Conservation (phyloP, 169 alveolate species). For the Plasmodium knowlesi region DNA sequence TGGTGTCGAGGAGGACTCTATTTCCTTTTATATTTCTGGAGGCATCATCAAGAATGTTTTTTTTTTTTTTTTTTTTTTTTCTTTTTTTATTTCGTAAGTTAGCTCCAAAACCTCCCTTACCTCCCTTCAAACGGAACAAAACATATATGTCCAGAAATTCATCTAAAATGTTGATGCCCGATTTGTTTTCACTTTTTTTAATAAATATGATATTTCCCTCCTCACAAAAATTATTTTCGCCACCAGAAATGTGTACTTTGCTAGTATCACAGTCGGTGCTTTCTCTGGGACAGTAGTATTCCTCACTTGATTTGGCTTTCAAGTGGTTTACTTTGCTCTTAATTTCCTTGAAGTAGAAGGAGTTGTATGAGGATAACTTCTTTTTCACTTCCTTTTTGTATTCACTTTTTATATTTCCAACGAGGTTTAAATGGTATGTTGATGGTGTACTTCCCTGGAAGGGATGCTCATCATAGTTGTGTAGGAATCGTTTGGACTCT, state of each 20-base stretch:
- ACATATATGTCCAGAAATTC: slow-evolving; percentile 56
- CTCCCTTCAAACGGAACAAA: slow-evolving; percentile 49
- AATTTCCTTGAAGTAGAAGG: slow-evolving; percentile 4
- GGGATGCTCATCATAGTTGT: neutral
- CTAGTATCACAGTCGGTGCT: neutral
- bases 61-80: slow-evolving; percentile 69
- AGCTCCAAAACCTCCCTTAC: slow-evolving; percentile 74
- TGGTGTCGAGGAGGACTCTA: slow-evolving; percentile 40
- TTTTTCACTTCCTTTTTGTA: neutral
- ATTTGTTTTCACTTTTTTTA: slow-evolving; percentile 28
- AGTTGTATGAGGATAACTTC: neutral
- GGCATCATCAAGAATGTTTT: slow-evolving; percentile 13
- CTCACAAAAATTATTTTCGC: neutral
- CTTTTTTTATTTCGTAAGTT: slow-evolving; percentile 62
- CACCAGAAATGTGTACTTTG: neutral
- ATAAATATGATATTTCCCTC: neutral
- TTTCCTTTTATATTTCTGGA: slow-evolving; percentile 45
- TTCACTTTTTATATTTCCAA: neutral
- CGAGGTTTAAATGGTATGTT: neutral
- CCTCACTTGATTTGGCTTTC: slow-evolving; percentile 20
- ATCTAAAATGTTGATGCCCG: slow-evolving; percentile 44
- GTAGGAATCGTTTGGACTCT: slow-evolving; percentile 7
- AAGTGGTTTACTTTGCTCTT: slow-evolving; percentile 15
- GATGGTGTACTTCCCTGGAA: neutral
- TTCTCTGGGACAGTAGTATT: neutral